Percentiles rank a stretch among this genome's conserved stretches.
phyloP scores from a whole-genome alignment of 169 alveolate genomes.

The Plasmodium vivax region DNA sequence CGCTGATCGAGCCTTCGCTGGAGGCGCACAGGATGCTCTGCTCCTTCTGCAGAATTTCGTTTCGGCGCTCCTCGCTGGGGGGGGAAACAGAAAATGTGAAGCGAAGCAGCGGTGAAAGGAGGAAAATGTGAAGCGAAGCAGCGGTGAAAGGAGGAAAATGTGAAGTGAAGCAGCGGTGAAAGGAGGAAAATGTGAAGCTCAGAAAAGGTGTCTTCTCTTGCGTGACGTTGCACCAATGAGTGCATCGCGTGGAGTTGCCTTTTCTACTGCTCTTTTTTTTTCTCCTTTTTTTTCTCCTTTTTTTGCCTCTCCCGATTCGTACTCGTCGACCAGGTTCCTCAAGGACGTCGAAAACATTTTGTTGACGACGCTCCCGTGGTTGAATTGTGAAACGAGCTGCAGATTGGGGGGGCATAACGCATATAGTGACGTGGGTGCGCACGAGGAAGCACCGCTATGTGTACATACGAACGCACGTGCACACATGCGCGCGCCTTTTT shows the following conservation, averaged over 20 bases:
- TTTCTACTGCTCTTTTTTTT: not conserved
- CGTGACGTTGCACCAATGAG: not conserved
- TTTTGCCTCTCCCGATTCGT: not conserved
- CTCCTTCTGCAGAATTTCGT: conserved; percentile 23
- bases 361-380: conserved; percentile 57
- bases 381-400: conserved; percentile 26
- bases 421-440: not conserved
- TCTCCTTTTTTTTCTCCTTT: not conserved
- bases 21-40: conserved; percentile 57
- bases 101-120: not conserved
- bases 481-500: not conserved
- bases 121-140: not conserved
- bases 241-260: not conserved
- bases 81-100: not conserved
- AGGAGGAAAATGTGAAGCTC: too few species aligned
- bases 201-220: not conserved
- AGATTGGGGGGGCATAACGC: not conserved
- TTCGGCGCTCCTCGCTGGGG: conserved; percentile 7
- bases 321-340: conserved; percentile 30
- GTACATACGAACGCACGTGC: not conserved
- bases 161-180: not conserved
- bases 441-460: not conserved
- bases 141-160: not conserved
- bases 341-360: conserved; percentile 31
- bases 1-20: conserved; percentile 63